A percentile compares a stretch with the other conserved stretches of the same genome.
phyloP scores from a whole-genome alignment of 1,284 basidiomycete genomes.

The Pseudozyma thailandica region DNA sequence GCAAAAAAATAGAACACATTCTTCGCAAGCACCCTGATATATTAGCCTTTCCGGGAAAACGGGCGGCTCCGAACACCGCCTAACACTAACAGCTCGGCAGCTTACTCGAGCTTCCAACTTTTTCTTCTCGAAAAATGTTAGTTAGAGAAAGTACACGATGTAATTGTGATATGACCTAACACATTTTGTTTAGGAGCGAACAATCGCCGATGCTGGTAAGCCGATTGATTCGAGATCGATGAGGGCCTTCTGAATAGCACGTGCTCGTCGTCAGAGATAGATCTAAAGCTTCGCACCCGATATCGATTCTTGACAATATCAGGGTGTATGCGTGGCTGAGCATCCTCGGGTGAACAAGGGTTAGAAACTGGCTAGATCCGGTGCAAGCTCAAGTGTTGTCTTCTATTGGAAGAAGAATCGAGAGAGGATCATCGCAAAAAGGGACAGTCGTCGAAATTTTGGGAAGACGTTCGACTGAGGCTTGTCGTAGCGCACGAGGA shows the following conservation, averaged over 20 bases:
- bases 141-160: too few species aligned
- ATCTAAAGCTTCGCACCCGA: too few species aligned
- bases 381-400: neutral
- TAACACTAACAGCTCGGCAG: too few species aligned
- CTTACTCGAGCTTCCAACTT: too few species aligned
- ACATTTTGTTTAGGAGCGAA: too few species aligned
- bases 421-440: neutral
- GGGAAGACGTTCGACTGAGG: slow-evolving; percentile 7
- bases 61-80: too few species aligned
- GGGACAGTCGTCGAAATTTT: slow-evolving; percentile 10
- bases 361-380: neutral
- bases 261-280: too few species aligned
- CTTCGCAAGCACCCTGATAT: slow-evolving; percentile 35
- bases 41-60: neutral
- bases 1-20: slow-evolving; percentile 21
- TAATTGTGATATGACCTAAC: too few species aligned
- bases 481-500: neutral
- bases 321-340: neutral
- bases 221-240: too few species aligned
- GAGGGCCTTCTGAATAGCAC: too few species aligned
- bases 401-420: neutral
- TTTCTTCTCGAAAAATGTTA: too few species aligned
- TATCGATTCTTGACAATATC: neutral
- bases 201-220: neutral
- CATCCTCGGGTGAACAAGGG: slow-evolving; percentile 1